Conservation (phyloP, 2,329 filamentous ascomycete genomes). For the Dactylonectria estremocensis region DNA sequence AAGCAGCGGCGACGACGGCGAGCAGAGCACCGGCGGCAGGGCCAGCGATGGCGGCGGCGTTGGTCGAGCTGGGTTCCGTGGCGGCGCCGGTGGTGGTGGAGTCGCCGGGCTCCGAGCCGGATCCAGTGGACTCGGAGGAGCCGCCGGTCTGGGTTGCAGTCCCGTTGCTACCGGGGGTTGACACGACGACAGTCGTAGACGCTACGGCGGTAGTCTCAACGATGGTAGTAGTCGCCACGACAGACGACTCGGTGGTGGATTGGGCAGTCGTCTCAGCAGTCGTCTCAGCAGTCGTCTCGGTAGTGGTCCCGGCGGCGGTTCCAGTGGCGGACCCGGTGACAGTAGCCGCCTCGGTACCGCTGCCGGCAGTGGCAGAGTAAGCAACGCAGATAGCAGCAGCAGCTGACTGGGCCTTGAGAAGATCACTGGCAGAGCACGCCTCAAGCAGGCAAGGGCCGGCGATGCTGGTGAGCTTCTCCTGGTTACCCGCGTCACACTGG, state of each 20-base stretch:
- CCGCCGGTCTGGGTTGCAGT: slow-evolving; percentile 25
- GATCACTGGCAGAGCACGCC: slow-evolving; percentile 52
- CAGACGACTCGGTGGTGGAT: neutral
- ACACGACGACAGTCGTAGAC: slow-evolving; percentile 35
- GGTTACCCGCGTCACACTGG: slow-evolving; percentile 55
- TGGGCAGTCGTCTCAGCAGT: neutral
- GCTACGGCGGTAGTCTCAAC: slow-evolving; percentile 25
- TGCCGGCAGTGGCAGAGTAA: slow-evolving; percentile 37
- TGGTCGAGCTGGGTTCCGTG: slow-evolving; percentile 32
- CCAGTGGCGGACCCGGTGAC: slow-evolving; percentile 22
- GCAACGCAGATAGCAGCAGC: slow-evolving; percentile 51
- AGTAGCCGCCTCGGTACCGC: slow-evolving; percentile 19
- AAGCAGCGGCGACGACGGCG: slow-evolving; percentile 50
- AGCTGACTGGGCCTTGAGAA: slow-evolving; percentile 52
- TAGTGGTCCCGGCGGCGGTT: slow-evolving; percentile 7
- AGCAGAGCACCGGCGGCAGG: slow-evolving; percentile 50
- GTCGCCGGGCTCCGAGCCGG: slow-evolving; percentile 7
- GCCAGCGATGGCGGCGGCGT: slow-evolving; percentile 43
- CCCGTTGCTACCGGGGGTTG: slow-evolving; percentile 35
- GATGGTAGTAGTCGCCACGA: slow-evolving; percentile 1
- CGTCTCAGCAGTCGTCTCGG: neutral
- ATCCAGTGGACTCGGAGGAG: slow-evolving; percentile 9
- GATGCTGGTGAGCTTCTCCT: slow-evolving; percentile 49
- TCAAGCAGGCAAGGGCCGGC: slow-evolving; percentile 52
- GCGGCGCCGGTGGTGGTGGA: slow-evolving; percentile 23